phyloP scores from a whole-genome alignment of 2,329 filamentous ascomycete species.

The Fusarium sacchari region DNA sequence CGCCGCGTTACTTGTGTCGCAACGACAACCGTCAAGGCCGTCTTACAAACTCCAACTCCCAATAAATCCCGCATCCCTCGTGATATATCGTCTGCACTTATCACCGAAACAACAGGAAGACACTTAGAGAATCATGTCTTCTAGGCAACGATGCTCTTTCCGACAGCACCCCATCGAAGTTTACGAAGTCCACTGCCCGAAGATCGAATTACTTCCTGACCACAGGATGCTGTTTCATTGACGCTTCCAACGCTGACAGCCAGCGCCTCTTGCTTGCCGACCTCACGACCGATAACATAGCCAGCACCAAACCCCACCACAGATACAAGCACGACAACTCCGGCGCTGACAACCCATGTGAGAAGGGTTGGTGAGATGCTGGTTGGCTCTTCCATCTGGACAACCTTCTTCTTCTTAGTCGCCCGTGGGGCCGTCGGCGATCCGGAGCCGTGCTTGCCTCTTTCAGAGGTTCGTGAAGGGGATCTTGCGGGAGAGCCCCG shows the following conservation, averaged over 20 bases:
- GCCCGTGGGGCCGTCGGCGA: slow-evolving; percentile 56
- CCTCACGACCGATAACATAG: slow-evolving; percentile 74
- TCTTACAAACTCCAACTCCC: slow-evolving; percentile 4
- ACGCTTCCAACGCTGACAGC: slow-evolving; percentile 51
- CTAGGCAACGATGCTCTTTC: slow-evolving; percentile 60
- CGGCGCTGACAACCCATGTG: slow-evolving; percentile 73
- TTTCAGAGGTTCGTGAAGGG: slow-evolving; percentile 51
- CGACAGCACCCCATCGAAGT: slow-evolving; percentile 65
- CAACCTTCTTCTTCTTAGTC: slow-evolving; percentile 69
- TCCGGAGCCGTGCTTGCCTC: slow-evolving; percentile 60
- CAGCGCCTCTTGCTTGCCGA: slow-evolving; percentile 69
- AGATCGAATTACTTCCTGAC: slow-evolving; percentile 63
- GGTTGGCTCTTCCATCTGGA: slow-evolving; percentile 51
- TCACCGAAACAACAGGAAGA: background rate
- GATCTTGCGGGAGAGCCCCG: slow-evolving; percentile 47
- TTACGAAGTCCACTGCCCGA: slow-evolving; percentile 62
- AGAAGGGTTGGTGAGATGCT: slow-evolving; percentile 68
- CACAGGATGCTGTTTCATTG: slow-evolving; percentile 60
- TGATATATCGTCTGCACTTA: background rate
- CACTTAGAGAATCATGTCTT: slow-evolving; percentile 5
- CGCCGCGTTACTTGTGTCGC: slow-evolving; percentile 32
- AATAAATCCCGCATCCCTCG: background rate
- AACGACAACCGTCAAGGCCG: slow-evolving; percentile 11
- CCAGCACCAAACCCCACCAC: slow-evolving; percentile 76
- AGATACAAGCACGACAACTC: slow-evolving; percentile 73